These are phyloP conservation scores for Lasiodiplodia gonubiensis DNA, from an alignment of 2,329 filamentous ascomycete genomes.

Conservation along the genomic window DNA sequence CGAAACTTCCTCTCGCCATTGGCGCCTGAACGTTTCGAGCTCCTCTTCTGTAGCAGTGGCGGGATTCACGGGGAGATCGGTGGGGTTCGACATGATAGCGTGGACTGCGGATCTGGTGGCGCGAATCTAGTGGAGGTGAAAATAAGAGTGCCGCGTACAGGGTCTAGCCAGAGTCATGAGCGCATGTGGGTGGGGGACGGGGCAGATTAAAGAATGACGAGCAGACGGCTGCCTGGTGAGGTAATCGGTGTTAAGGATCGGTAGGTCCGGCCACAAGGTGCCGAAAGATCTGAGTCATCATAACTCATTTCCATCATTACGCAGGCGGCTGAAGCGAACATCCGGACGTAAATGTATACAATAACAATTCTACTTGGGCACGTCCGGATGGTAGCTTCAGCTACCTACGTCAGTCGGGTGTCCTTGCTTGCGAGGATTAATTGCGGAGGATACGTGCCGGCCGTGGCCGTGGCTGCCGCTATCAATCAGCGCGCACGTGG, in stretches of 20 bases:
- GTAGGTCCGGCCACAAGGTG: constrained; percentile 11
- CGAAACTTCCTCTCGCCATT: constrained; percentile 84
- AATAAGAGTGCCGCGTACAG: background rate
- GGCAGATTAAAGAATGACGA: constrained; percentile 13
- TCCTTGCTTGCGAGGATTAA: no score
- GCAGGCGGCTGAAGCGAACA: no score
- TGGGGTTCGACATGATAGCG: constrained; percentile 13
- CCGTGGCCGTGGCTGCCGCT: background rate
- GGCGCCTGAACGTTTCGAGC: constrained; percentile 81
- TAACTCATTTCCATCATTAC: no score
- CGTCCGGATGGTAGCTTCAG: no score
- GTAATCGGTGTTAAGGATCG: constrained; percentile 9
- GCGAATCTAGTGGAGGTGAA: background rate
- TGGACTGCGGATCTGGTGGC: background rate
- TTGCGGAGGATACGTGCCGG: no score
- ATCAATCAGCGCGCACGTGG: constrained; percentile 12
- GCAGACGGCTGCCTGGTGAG: background rate
- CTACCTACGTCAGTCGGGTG: no score
- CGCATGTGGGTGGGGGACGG: background rate
- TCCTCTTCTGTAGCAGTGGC: constrained; percentile 60
- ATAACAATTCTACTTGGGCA: no score
- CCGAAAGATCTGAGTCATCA: no score
- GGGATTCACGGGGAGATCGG: constrained; percentile 6
- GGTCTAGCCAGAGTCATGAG: constrained; percentile 5
- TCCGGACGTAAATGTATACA: no score